Percentiles rank a stretch among this genome's conserved stretches.
Conservation (phyloP, 306 rosid genomes). For the Cicer yamashitae region DNA sequence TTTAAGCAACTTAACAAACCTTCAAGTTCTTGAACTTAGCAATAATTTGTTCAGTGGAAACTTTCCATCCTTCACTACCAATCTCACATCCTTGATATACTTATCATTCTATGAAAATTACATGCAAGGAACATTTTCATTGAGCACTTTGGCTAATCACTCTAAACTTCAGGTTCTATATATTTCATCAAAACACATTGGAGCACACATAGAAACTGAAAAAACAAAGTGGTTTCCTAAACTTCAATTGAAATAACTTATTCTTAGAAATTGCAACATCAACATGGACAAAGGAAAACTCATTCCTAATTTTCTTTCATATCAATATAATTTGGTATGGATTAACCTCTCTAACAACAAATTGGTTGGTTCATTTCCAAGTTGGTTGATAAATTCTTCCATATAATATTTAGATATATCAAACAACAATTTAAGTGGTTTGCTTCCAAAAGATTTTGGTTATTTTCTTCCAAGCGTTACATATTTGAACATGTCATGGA, state of each 20-base stretch:
- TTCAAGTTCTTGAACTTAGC: slow-evolving; percentile 21
- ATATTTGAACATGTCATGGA: neutral
- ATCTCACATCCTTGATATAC: slow-evolving; percentile 4
- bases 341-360: slow-evolving; percentile 39
- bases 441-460: slow-evolving; percentile 38
- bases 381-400: slow-evolving; percentile 22
- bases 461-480: neutral
- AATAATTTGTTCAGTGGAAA: slow-evolving; percentile 1
- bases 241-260: slow-evolving; percentile 37
- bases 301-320: slow-evolving; percentile 43
- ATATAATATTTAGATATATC: slow-evolving; percentile 19
- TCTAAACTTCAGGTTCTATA: slow-evolving; percentile 33
- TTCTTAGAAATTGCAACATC: slow-evolving; percentile 32
- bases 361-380: slow-evolving; percentile 35
- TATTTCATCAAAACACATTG: neutral
- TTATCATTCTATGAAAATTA: slow-evolving; percentile 15
- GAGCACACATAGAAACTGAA: slow-evolving; percentile 40
- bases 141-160: slow-evolving; percentile 42
- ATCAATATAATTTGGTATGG: slow-evolving; percentile 11
- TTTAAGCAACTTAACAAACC: slow-evolving; percentile 19
- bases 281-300: neutral
- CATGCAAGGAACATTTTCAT: slow-evolving; percentile 40
- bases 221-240: slow-evolving; percentile 28
- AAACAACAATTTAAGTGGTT: slow-evolving; percentile 36
- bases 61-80: slow-evolving; percentile 14